phyloP scores from a whole-genome alignment of 768 basidiomycete species.

The Mycena venus region DNA sequence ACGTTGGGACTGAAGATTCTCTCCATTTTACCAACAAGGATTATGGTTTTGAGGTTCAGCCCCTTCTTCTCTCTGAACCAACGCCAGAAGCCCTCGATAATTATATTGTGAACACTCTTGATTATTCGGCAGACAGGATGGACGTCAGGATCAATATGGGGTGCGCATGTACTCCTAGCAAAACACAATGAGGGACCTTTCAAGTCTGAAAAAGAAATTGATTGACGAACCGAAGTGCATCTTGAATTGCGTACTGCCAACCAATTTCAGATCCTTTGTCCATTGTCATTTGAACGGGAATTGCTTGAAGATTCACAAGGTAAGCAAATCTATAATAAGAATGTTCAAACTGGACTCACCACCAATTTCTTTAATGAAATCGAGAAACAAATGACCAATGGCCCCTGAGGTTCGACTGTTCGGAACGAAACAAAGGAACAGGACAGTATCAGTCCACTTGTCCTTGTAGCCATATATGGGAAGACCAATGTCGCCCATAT shows the following conservation, averaged over 20 bases:
- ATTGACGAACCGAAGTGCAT: not conserved
- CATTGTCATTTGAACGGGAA: conserved; percentile 42
- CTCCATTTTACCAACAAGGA: no score
- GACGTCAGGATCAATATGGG: no score
- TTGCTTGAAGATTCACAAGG: conserved; percentile 29
- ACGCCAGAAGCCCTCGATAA: no score
- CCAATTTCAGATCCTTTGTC: conserved; percentile 48
- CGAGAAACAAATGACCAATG: conserved; percentile 49
- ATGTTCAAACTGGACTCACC: conserved; percentile 29
- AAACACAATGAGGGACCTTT: no score
- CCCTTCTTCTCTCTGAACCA: no score
- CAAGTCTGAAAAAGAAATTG: no score
- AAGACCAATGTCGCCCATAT: no score
- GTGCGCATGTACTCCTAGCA: no score
- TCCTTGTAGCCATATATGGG: conserved; percentile 32
- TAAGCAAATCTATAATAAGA: not conserved
- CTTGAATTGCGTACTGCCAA: conserved; percentile 33
- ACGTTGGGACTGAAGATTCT: no score
- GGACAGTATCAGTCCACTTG: conserved; percentile 39
- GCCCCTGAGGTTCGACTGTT: conserved; percentile 36
- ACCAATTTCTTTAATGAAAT: conserved; percentile 41
- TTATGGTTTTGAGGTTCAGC: no score
- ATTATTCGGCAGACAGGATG: no score
- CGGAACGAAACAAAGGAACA: conserved; percentile 40
- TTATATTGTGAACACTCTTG: no score